These are phyloP conservation scores for Hypoxylon rubiginosum DNA, from an alignment of 2,329 filamentous ascomycete genomes.

Conservation along the genomic window DNA sequence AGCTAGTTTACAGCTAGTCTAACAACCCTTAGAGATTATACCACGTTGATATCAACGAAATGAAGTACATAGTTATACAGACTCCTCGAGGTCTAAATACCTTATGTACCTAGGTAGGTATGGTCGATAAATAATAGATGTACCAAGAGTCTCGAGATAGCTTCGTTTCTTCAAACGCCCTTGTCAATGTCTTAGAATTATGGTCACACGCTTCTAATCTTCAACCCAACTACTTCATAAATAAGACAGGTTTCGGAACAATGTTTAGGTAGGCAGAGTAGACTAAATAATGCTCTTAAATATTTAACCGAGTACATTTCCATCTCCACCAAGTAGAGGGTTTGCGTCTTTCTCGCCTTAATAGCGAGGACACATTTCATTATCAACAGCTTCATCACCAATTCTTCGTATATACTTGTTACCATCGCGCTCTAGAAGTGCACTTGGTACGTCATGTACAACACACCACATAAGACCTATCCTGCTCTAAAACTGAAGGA, in stretches of 20 bases:
- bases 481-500: constrained; percentile 21
- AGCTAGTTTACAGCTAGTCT: too few relatives aligned
- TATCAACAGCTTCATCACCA: neutral
- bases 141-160: too few relatives aligned
- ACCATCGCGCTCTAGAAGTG: neutral
- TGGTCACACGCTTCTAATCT: neutral
- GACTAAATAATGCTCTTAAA: neutral
- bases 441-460: constrained; percentile 5
- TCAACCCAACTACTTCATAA: neutral
- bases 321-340: neutral
- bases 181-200: too few relatives aligned
- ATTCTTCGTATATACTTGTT: constrained; percentile 16
- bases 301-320: neutral
- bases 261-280: neutral
- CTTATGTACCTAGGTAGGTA: too few relatives aligned
- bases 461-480: constrained; percentile 1
- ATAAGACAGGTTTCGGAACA: neutral
- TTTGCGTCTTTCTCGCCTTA: neutral
- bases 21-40: too few relatives aligned
- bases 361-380: neutral
- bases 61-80: too few relatives aligned
- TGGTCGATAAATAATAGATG: too few relatives aligned
- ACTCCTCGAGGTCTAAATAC: too few relatives aligned
- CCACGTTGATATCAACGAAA: too few relatives aligned
- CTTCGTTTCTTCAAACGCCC: too few relatives aligned